Evolutionary conservation across 192 early-diverging fungal species (phyloP).

Genomic region (Gigaspora rosea): DNA sequence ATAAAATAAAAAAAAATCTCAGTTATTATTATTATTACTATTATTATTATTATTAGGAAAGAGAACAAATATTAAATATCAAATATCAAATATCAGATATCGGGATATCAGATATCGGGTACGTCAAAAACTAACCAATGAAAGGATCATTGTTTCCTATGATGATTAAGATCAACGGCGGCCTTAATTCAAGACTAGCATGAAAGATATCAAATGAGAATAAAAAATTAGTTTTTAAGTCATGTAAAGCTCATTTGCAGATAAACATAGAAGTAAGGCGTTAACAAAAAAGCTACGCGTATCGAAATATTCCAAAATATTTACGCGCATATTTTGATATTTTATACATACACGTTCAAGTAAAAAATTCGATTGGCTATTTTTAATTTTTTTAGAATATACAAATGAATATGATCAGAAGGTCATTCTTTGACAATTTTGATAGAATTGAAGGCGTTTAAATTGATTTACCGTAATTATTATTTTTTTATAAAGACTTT

Average conservation of each 20-base stretch:
- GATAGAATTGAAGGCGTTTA: no score
- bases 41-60: no score
- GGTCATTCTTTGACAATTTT: no score
- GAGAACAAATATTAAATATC: no score
- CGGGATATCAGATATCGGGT: not conserved
- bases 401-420: no score
- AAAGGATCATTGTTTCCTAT: not conserved
- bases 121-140: not conserved
- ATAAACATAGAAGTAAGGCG: not conserved
- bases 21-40: no score
- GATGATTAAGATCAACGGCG: not conserved
- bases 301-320: not conserved
- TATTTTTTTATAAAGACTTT: no score
- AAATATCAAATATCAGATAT: not conserved
- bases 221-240: not conserved
- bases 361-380: no score
- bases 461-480: no score
- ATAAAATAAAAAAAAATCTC: no score
- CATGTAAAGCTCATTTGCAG: not conserved
- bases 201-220: not conserved
- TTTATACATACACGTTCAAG: not conserved
- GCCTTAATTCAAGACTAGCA: not conserved
- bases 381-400: no score
- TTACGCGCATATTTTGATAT: not conserved
- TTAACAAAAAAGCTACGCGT: not conserved